Evolutionary conservation across 2,329 filamentous ascomycete species (phyloP), one percentile per base, ranked within the genome.

Genomic region (Colletotrichum euphorbiae): DNA sequence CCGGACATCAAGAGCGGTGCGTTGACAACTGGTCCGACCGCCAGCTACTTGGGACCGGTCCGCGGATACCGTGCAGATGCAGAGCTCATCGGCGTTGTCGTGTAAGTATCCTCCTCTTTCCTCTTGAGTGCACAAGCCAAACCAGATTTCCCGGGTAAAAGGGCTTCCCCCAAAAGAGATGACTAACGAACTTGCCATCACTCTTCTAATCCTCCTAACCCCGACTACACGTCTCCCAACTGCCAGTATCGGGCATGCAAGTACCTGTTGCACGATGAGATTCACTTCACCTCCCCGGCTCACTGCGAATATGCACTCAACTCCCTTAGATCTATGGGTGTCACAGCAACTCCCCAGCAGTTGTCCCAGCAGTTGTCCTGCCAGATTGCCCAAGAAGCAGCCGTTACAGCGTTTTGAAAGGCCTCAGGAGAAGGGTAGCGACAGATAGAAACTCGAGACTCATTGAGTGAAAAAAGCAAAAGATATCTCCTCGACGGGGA

Each of bases 271-370:
- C 61, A 57, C 51, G 42, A 63, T 31, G 31, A 56, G 6, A 57
- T 63, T 11, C 61, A 63, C 31, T 57, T 63, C 43, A 63, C 61
- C 12, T 63, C 51, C 28, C 42, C 61, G 21, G 28, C 61, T 38
- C 61, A 57, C 31, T 63, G 51, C 51, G 60, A 63, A 42, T 57
- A 57, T n/a, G 60, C 60, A 4, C 42, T 63, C 42, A 57, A 57
- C 42, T 48, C 60, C 0, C 51, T 63, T 19, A n/a, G 51, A 6
- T 38, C 60, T 2, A 43, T 63, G 17, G 60, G 60, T 12, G 28
- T 63, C 31, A 57, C 19, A 5, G 36, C 50, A 4, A 63, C 50
- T 8, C 42, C 61, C 15, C 61, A 63, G n/a, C 38, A 56, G 19
- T 31, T 63, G 31, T 33, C 61, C 15, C 61, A 63, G n/a, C 38